Percentiles rank a stretch among this genome's conserved stretches.
phyloP scores from a whole-genome alignment of 805 yeast species.

The Myxozyma sirexii region DNA sequence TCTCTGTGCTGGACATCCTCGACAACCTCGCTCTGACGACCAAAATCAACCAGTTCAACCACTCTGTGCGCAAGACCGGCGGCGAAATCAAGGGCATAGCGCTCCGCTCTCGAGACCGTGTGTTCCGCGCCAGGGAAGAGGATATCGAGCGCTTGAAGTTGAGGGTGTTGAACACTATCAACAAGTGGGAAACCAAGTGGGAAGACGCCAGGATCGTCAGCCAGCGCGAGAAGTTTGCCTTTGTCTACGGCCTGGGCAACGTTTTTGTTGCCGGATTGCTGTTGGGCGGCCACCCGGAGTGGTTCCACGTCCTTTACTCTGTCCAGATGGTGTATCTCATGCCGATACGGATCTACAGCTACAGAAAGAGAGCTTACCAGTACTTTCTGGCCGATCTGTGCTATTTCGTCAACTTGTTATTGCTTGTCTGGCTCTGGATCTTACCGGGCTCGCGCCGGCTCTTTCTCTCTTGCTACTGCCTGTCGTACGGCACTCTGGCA shows the following conservation, averaged over 20 bases:
- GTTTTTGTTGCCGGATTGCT: slow-evolving; percentile 73
- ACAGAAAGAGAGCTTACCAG: slow-evolving; percentile 76
- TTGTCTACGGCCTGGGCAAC: slow-evolving; percentile 67
- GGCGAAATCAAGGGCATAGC: slow-evolving; percentile 39
- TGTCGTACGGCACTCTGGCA: slow-evolving; percentile 84
- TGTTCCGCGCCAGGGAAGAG: slow-evolving; percentile 37
- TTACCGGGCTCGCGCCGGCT: slow-evolving; percentile 73
- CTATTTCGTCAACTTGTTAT: slow-evolving; percentile 78
- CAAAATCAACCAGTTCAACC: slow-evolving; percentile 36
- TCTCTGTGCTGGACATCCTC: slow-evolving; percentile 43
- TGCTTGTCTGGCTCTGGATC: slow-evolving; percentile 76
- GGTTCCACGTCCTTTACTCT: slow-evolving; percentile 77
- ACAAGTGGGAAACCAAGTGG: slow-evolving; percentile 40
- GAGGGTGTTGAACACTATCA: slow-evolving; percentile 38
- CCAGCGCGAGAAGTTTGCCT: slow-evolving; percentile 75
- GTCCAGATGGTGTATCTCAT: slow-evolving; percentile 60
- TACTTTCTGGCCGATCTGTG: slow-evolving; percentile 91
- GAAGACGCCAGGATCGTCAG: slow-evolving; percentile 38
- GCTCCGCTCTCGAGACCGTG: slow-evolving; percentile 36
- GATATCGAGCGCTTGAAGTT: slow-evolving; percentile 41
- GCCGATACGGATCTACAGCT: slow-evolving; percentile 84
- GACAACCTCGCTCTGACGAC: slow-evolving; percentile 41
- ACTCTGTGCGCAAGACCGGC: slow-evolving; percentile 36
- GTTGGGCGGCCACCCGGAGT: slow-evolving; percentile 75
- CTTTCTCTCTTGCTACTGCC: slow-evolving; percentile 81